Conservation (phyloP, 2,329 filamentous ascomycete species). For the Colletotrichum godetiae region DNA sequence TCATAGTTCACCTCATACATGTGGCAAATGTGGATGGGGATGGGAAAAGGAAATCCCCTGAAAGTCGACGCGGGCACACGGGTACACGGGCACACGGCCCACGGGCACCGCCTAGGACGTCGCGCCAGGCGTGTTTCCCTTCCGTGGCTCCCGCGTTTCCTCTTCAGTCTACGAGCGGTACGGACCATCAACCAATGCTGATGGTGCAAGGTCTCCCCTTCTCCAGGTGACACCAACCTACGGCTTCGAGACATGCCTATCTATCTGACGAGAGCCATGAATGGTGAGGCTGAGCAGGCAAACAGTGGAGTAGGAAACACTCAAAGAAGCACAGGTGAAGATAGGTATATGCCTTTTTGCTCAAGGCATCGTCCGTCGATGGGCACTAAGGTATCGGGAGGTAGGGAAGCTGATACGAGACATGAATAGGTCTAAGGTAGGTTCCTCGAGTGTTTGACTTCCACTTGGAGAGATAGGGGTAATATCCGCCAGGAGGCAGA, state of each 20-base stretch:
- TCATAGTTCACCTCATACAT: too few relatives aligned
- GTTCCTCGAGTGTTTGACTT: neutral
- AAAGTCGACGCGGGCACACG: neutral
- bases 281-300: neutral
- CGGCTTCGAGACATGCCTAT: neutral
- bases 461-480: neutral
- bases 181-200: neutral
- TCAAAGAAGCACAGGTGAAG: neutral
- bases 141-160: slow-evolving; percentile 23
- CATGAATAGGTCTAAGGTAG: neutral
- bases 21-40: neutral
- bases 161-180: neutral
- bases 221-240: neutral
- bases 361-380: too few relatives aligned
- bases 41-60: slow-evolving; percentile 8
- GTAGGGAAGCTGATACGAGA: neutral
- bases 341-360: neutral
- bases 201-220: neutral
- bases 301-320: neutral
- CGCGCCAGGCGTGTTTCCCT: slow-evolving; percentile 11
- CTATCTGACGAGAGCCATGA: neutral
- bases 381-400: neutral
- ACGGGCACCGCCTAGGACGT: neutral
- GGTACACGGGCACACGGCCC: neutral
- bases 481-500: neutral